Evolutionary conservation across 805 yeast genomes (phyloP), one percentile per base, ranked within the genome.

Genomic region (Lipomyces sp.): DNA sequence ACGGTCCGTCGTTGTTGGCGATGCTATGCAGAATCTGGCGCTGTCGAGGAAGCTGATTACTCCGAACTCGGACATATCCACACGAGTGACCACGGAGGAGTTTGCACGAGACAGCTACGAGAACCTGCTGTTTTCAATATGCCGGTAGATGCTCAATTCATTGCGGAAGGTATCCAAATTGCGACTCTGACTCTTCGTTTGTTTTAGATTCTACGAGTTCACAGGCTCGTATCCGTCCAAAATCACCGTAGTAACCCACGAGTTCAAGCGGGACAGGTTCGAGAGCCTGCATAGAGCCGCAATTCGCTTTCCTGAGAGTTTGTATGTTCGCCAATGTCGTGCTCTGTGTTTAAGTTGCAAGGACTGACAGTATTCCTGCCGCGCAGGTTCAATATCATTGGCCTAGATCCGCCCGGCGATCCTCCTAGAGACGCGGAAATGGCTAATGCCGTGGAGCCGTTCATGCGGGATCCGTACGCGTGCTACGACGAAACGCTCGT

Each of bases 51-150:
- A 34, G 6, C 19, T 44, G 38, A n/a, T 47, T n/a, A 10, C 41
- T 3, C 18, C 49, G 35, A 22, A 22, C 3, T 16, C n/a, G 32
- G 63, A 36, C 55, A 60, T 39, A 42, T 43, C 19, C 19, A 34
- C 47, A 3, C 57, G 63, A 24, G 66, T 83, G 0, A 53, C 71
- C 4, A 68, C 81, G 1, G 95, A 86, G 61, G 90, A 84, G 58
- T 83, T 66, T 63, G 88, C 95, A 0, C 68, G 87, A 35, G 95
- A 86, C 65, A 84, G 93, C 1, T 83, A 83, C 63, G 95, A 86
- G 62, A 86, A 86, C 65, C 76, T 86, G 4, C 53, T 84, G 2
- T 84, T 79, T 64, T 79, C 84, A 57, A 57, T 51, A n/a, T 50
- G 57, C 52, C 37, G 51, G 51, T 43, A 28, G 1, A 36, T 45